phyloP scores from a whole-genome alignment of 768 basidiomycete genomes.

The Trametopsis cervina region DNA sequence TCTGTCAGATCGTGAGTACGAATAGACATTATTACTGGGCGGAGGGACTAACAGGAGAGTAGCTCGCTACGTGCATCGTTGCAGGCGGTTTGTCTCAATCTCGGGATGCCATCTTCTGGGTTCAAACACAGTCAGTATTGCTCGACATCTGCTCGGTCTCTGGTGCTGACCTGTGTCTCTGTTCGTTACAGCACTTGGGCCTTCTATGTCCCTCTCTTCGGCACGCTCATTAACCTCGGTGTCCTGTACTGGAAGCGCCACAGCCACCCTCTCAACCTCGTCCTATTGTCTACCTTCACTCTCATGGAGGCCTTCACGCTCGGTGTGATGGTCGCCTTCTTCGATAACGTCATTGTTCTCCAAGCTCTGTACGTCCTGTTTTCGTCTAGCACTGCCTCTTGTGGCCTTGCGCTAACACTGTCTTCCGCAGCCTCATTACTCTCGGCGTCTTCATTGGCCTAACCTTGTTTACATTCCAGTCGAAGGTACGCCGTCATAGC shows the following conservation, averaged over 20 bases:
- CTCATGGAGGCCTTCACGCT: slow-evolving; percentile 85
- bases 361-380: slow-evolving; percentile 66
- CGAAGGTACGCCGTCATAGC: slow-evolving; percentile 71
- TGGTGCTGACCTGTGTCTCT: neutral
- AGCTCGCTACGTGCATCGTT: slow-evolving; percentile 74
- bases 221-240: slow-evolving; percentile 71
- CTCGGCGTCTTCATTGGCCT: slow-evolving; percentile 89
- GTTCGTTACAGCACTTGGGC: slow-evolving; percentile 59
- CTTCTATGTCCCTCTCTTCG: slow-evolving; percentile 73
- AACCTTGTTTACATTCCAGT: slow-evolving; percentile 92
- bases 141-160: neutral
- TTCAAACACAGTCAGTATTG: slow-evolving; percentile 60
- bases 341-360: slow-evolving; percentile 64
- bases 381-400: neutral
- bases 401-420: neutral
- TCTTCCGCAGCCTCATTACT: slow-evolving; percentile 61
- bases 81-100: slow-evolving; percentile 67
- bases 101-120: slow-evolving; percentile 55
- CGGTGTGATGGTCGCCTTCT: slow-evolving; percentile 78
- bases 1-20: slow-evolving; percentile 61
- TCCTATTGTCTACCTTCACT: slow-evolving; percentile 83
- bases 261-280: slow-evolving; percentile 80
- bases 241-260: slow-evolving; percentile 91
- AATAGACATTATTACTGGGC: neutral
- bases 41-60: slow-evolving; percentile 1